Base-by-base conservation (phyloP, 371 early-diverging fungal genomes). In the Coemansia sp. region DNA sequence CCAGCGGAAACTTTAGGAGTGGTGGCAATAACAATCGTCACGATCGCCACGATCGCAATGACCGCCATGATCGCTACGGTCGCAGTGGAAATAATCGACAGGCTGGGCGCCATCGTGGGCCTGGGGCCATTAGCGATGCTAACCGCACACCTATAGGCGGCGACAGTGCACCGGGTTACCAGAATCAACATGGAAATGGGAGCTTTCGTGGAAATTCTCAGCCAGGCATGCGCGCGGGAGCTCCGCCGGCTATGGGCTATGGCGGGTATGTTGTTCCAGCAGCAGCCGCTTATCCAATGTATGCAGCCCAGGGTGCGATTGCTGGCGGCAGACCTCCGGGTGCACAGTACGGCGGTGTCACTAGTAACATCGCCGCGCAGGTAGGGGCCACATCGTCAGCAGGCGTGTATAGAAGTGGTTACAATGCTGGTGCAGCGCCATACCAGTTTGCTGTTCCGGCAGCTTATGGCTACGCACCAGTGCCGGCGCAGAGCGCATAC, bases 131-230 rank as follows among this genome's bases (percentile, higher is more conserved):
- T 22, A 74, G 75, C 64, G 61, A 63, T 11, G 63, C 45, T 22
- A 74, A 74, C 40, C 75, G 75, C 45, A 60, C 66, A 21, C 75
- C 75, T 10, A 67, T 71, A n/a, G 48, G 48, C 26, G 47, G n/a
- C 39, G 22, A 13, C 26, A 45, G 22, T 5, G 29, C 42, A 11
- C 39, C 47, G 27, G 54, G 59, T 14, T 45, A 52, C 3, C 26
- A 42, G 16, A 53, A 47, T 52, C 66, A 64, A 14, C 51, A 67
- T 21, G 53, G 50, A 31, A 63, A 51, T 47, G 63, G 51, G 31
- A 22, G 34, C 27, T 71, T 64, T 29, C 71, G 72, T 24, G 27
- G 29, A 10, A 47, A 51, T 27, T 57, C 34, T 39, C 71, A 67
- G 29, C 13, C 55, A 21, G 48, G 54, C 13, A 62, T 48, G 50